A percentile compares a stretch with the other conserved stretches of the same genome.
Conservation (phyloP, 257 asterid species). For the Fraxinus excelsior region DNA sequence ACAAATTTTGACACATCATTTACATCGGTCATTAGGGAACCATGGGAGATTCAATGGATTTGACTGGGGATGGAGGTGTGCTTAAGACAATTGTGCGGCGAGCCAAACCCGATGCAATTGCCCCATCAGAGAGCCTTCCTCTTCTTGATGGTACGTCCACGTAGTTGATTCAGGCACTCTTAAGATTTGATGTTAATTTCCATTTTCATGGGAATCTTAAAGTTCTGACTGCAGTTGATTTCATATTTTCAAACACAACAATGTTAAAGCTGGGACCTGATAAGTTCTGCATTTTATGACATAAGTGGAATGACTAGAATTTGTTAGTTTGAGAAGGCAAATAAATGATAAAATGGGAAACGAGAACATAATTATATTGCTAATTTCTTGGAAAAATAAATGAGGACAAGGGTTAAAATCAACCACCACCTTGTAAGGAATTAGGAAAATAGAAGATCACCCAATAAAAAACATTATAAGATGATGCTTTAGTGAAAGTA, state of each 20-base stretch:
- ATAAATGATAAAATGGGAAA: neutral
- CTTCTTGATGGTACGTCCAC: conserved; percentile 75
- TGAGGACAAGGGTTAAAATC: neutral
- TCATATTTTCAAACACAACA: neutral
- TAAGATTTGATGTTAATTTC: neutral
- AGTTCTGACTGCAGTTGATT: neutral
- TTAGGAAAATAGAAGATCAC: neutral
- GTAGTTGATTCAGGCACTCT: neutral
- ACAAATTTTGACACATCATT: neutral
- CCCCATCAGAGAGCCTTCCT: conserved; percentile 85
- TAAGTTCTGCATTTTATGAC: neutral
- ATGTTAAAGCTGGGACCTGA: neutral
- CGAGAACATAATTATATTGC: neutral
- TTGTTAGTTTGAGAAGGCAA: neutral
- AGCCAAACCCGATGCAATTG: conserved; percentile 77
- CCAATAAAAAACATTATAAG: neutral
- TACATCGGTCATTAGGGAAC: conserved; percentile 10
- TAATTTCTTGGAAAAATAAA: neutral
- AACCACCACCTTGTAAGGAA: neutral
- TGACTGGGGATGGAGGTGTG: conserved; percentile 98
- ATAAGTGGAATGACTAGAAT: neutral
- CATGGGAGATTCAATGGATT: conserved; percentile 73
- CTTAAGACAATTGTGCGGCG: conserved; percentile 67
- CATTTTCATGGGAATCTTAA: conserved; percentile 11
- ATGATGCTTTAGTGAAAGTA: too few relatives aligned